These are phyloP conservation scores for Neofusicoccum cordaticola DNA, from an alignment of 2,329 filamentous ascomycete genomes.

Conservation along the genomic window DNA sequence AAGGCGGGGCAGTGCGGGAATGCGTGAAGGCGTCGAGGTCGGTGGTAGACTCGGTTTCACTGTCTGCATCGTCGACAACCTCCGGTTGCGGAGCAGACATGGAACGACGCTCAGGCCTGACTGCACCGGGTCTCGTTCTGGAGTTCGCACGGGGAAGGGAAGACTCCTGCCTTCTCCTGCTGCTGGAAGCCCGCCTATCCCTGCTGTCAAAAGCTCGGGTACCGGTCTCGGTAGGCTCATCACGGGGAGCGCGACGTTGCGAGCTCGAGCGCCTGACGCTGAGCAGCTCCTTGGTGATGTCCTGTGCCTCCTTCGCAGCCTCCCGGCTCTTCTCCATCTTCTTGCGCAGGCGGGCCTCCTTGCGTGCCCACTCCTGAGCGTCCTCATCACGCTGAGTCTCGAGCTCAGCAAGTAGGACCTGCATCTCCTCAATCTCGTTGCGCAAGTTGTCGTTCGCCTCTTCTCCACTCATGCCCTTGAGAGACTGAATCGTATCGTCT, in stretches of 20 bases:
- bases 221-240: neutral
- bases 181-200: neutral
- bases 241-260: slow-evolving; percentile 18
- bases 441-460: slow-evolving; percentile 39
- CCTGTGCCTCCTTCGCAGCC: slow-evolving; percentile 26
- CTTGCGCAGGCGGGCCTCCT: slow-evolving; percentile 31
- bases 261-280: slow-evolving; percentile 27
- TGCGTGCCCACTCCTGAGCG: slow-evolving; percentile 31
- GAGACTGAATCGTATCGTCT: slow-evolving; percentile 39
- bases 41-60: slow-evolving; percentile 38
- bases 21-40: slow-evolving; percentile 26
- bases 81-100: slow-evolving; percentile 14
- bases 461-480: slow-evolving; percentile 36
- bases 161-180: neutral
- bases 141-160: slow-evolving; percentile 16
- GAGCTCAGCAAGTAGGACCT: slow-evolving; percentile 35
- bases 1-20: neutral
- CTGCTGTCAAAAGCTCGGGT: slow-evolving; percentile 3
- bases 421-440: slow-evolving; percentile 40
- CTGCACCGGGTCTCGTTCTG: neutral
- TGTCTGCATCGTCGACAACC: slow-evolving; percentile 25
- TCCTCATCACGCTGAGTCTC: slow-evolving; percentile 35
- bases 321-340: slow-evolving; percentile 32
- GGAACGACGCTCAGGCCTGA: slow-evolving; percentile 9
- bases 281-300: slow-evolving; percentile 33